Percentiles rank a stretch among this genome's conserved stretches.
phyloP scores from a whole-genome alignment of 2,329 filamentous ascomycete genomes.

The Ceratocystiopsis brevicomis region DNA sequence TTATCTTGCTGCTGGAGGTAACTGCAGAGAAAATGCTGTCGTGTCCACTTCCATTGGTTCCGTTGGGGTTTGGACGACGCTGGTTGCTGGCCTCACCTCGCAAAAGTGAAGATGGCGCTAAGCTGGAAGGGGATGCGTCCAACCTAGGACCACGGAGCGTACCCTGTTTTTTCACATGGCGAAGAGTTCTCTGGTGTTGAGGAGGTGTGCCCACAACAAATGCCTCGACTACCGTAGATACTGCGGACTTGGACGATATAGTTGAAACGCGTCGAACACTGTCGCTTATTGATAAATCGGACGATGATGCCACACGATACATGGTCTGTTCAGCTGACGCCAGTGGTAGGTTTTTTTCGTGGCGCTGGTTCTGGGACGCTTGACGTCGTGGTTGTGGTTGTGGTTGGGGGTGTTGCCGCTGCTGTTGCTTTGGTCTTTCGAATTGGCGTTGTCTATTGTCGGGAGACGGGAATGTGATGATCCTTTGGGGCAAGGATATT shows the following conservation, averaged over 20 bases:
- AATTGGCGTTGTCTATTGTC: constrained; percentile 10
- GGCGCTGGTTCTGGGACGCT: neutral
- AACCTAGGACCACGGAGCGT: constrained; percentile 28
- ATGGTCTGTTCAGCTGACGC: constrained; percentile 2
- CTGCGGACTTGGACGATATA: constrained; percentile 33
- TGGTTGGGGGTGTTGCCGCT: constrained; percentile 11
- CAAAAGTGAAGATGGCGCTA: constrained; percentile 22
- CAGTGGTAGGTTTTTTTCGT: neutral
- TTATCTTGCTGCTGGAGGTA: constrained; percentile 31
- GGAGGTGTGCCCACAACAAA: constrained; percentile 33
- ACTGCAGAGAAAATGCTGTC: constrained; percentile 31
- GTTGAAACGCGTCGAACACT: constrained; percentile 31
- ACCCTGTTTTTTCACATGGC: constrained; percentile 40
- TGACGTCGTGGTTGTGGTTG: neutral
- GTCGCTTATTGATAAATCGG: constrained; percentile 21
- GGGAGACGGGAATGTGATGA: constrained; percentile 20
- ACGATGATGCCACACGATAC: constrained; percentile 6
- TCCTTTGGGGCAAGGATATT: constrained; percentile 25
- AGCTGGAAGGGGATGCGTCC: constrained; percentile 23
- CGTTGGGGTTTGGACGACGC: constrained; percentile 14
- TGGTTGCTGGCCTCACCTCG: constrained; percentile 12
- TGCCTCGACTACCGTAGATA: constrained; percentile 39
- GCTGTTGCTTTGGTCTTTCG: constrained; percentile 8
- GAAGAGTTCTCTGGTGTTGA: constrained; percentile 33
- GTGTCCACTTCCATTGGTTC: constrained; percentile 15